phyloP scores from a whole-genome alignment of 352 stramenopile genomes.

The Phytophthora sojae region DNA sequence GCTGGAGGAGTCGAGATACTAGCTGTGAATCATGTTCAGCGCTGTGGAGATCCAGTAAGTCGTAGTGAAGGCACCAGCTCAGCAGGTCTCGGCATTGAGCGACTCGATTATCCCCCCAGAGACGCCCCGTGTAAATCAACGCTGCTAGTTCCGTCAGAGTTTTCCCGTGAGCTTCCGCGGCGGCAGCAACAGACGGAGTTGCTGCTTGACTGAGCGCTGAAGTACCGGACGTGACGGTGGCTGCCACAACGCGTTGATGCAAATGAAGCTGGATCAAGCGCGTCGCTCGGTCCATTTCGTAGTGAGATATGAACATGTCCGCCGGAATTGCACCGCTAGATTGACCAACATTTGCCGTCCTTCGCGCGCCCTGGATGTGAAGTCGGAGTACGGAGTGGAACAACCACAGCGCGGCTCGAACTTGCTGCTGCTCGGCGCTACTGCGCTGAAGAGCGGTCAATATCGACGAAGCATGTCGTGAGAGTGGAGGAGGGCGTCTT shows the following conservation, averaged over 20 bases:
- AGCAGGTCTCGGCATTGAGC: constrained; percentile 47
- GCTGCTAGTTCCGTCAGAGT: constrained; percentile 36
- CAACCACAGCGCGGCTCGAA: constrained; percentile 48
- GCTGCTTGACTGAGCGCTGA: constrained; percentile 18
- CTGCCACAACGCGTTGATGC: constrained; percentile 33
- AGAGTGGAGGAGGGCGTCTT: constrained; percentile 20
- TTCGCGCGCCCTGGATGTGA: constrained; percentile 23
- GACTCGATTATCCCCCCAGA: constrained; percentile 23
- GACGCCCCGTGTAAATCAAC: constrained; percentile 45
- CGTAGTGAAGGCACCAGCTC: constrained; percentile 41
- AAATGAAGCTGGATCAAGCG: constrained; percentile 42
- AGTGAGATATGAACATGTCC: constrained; percentile 55
- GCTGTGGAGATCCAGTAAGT: constrained; percentile 27
- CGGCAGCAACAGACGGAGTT: constrained; percentile 15
- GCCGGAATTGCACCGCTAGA: constrained; percentile 13
- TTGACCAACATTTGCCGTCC: neutral
- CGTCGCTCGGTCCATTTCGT: constrained; percentile 44
- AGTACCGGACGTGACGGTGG: constrained; percentile 23
- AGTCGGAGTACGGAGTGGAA: constrained; percentile 59
- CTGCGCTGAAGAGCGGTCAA: constrained; percentile 25
- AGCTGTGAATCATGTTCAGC: constrained; percentile 25
- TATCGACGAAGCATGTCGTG: constrained; percentile 32
- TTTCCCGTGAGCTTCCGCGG: constrained; percentile 22
- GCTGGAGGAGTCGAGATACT: constrained; percentile 17
- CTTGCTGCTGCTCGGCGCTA: constrained; percentile 20